Conservation (phyloP, 1,284 basidiomycete species). For the Apiotrichum brassicae region DNA sequence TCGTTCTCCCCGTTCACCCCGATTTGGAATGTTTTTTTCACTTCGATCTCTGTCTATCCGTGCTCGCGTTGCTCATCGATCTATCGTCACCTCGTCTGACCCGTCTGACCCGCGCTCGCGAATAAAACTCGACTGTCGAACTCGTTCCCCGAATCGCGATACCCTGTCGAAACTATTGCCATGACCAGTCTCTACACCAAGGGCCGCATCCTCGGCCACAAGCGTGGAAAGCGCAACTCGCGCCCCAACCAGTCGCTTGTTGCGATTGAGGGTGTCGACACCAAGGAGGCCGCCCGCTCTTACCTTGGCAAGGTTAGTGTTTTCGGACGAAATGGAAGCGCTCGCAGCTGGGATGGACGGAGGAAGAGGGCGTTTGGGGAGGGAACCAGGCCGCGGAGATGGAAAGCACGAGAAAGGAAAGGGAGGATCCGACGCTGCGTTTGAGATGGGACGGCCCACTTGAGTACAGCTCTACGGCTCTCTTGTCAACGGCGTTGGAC, state of each 20-base stretch:
- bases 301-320: constrained; percentile 91
- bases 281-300: constrained; percentile 90
- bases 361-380: neutral
- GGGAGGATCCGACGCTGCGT: no score
- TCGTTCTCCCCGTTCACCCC: neutral
- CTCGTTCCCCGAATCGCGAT: neutral
- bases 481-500: no score
- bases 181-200: constrained; percentile 77
- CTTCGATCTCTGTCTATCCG: neutral
- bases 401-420: no score
- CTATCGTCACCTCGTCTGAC: no score
- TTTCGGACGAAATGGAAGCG: no score
- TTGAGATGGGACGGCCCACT: no score
- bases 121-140: no score
- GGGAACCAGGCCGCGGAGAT: neutral
- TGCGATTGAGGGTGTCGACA: constrained; percentile 94
- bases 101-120: neutral
- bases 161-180: no score
- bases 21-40: constrained; percentile 1
- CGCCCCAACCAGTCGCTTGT: constrained; percentile 92
- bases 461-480: no score
- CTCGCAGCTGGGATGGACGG: no score
- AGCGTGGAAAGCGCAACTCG: constrained; percentile 95
- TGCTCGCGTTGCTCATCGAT: no score
- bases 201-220: constrained; percentile 96